A percentile compares a stretch with the other conserved stretches of the same genome.
phyloP scores from a whole-genome alignment of 768 basidiomycete species.

The Filobasidium floriforme region DNA sequence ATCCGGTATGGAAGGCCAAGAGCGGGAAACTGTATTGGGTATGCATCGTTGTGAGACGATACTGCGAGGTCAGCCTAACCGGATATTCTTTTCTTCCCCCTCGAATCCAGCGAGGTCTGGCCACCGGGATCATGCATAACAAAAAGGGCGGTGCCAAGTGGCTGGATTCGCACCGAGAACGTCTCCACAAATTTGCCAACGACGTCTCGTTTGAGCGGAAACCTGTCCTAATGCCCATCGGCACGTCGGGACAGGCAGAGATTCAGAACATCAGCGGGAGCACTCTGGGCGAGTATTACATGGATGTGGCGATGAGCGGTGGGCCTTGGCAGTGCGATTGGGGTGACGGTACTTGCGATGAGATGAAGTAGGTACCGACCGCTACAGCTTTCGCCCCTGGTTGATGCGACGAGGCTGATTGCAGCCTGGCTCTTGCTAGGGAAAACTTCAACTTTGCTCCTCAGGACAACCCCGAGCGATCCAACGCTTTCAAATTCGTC shows the following conservation, averaged over 20 bases:
- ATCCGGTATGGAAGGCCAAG: slow-evolving; percentile 43
- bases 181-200: slow-evolving; percentile 43
- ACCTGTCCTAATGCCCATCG: slow-evolving; percentile 39
- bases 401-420: neutral
- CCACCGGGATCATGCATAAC: slow-evolving; percentile 42
- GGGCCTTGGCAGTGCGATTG: slow-evolving; percentile 45
- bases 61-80: neutral
- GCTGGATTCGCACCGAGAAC: slow-evolving; percentile 42
- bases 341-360: slow-evolving; percentile 44
- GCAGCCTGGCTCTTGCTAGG: slow-evolving; percentile 3
- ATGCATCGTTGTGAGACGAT: slow-evolving; percentile 10
- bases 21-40: slow-evolving; percentile 45
- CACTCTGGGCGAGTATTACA: slow-evolving; percentile 40
- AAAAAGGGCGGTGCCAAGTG: slow-evolving; percentile 36
- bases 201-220: slow-evolving; percentile 29
- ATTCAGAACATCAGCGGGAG: slow-evolving; percentile 31
- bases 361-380: slow-evolving; percentile 35
- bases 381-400: neutral
- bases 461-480: slow-evolving; percentile 40
- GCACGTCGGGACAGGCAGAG: slow-evolving; percentile 36
- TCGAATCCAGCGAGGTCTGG: slow-evolving; percentile 38
- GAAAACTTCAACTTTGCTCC: slow-evolving; percentile 39
- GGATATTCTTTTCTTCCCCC: neutral
- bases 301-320: slow-evolving; percentile 44
- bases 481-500: slow-evolving; percentile 46